phyloP scores from a whole-genome alignment of 331 rosid genomes.

The Quercus tomentella region DNA sequence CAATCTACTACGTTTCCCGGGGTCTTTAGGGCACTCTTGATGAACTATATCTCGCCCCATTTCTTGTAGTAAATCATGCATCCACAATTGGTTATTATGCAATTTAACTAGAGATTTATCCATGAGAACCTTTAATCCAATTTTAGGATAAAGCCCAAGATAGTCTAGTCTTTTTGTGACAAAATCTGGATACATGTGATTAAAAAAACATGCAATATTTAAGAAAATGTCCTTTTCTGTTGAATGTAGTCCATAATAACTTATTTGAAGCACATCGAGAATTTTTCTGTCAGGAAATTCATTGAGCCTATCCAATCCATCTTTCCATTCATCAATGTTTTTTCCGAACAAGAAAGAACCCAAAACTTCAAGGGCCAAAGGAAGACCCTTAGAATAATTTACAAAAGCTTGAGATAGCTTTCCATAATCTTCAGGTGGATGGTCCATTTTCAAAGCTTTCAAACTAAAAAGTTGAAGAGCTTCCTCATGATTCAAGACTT shows the following conservation, averaged over 20 bases:
- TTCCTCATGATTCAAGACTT: not conserved
- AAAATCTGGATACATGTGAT: not conserved
- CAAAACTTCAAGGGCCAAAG: conserved; percentile 8
- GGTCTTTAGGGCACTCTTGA: not conserved
- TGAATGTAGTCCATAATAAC: not conserved
- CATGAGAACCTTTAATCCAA: not conserved
- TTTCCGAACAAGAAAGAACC: not conserved
- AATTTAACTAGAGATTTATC: not conserved
- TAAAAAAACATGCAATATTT: conserved; percentile 1
- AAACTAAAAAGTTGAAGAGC: not conserved
- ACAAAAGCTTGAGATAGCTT: not conserved
- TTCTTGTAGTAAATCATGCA: conserved; percentile 1
- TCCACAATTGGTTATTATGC: not conserved
- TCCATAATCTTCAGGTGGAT: not conserved
- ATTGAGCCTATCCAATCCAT: not conserved
- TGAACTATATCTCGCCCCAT: not conserved
- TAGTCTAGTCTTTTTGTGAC: not conserved
- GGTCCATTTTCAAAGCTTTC: not conserved
- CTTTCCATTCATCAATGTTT: not conserved
- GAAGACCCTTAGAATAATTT: not conserved
- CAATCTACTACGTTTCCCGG: not conserved
- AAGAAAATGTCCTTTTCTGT: not conserved
- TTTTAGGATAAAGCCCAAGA: not conserved
- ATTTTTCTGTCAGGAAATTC: not conserved
- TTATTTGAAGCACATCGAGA: not conserved